Conservation (phyloP, 495 filamentous ascomycete species). For the Aspergillus sclerotioniger region DNA sequence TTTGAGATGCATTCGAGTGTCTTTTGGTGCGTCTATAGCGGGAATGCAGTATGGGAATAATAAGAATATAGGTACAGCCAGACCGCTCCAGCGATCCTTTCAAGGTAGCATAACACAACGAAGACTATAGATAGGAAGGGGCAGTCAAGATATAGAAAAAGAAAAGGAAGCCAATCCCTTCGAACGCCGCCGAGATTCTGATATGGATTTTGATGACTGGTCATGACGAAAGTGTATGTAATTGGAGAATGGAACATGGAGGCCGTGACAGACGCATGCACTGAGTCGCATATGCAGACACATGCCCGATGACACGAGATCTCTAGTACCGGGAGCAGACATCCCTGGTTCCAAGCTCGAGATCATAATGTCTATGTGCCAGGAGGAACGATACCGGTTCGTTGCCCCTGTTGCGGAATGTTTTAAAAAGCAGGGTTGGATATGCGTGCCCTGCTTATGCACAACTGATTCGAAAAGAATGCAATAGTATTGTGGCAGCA, state of each 20-base stretch:
- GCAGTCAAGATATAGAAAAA: constrained; percentile 4
- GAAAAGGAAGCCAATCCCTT: constrained; percentile 14
- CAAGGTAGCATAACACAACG: constrained; percentile 14
- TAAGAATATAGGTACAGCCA: constrained; percentile 27
- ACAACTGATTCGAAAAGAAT: neutral
- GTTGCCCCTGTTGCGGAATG: neutral
- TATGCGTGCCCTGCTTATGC: neutral
- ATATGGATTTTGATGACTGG: constrained; percentile 32
- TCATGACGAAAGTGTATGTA: constrained; percentile 24
- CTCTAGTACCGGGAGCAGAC: neutral
- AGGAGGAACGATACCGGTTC: constrained; percentile 1
- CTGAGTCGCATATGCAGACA: neutral
- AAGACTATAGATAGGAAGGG: constrained; percentile 13
- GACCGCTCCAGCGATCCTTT: constrained; percentile 20
- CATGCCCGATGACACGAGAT: constrained; percentile 1
- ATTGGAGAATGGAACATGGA: constrained; percentile 10
- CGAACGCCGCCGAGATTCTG: constrained; percentile 27
- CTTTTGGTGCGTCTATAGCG: neutral
- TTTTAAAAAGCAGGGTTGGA: neutral
- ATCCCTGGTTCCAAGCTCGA: neutral
- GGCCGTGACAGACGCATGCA: constrained; percentile 12
- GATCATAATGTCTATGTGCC: constrained; percentile 2
- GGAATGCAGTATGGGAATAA: neutral
- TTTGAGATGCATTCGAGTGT: neutral
- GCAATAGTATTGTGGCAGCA: neutral